Conservation (phyloP, 192 early-diverging fungal species). For the Linnemannia schmuckeri region DNA sequence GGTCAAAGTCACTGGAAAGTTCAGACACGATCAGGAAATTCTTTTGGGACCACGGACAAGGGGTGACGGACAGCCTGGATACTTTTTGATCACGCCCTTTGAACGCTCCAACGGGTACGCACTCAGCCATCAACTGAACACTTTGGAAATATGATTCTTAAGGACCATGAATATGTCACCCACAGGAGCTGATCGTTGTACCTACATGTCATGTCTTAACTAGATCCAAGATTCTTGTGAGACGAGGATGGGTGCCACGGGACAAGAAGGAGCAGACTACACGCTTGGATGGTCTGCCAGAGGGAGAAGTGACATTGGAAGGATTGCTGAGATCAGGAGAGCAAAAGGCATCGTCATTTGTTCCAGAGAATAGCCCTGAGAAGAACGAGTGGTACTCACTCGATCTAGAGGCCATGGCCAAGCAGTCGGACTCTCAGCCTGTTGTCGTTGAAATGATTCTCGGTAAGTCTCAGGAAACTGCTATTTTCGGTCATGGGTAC, state of each 20-base stretch:
- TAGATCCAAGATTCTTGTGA: constrained; percentile 80
- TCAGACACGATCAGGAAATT: constrained; percentile 82
- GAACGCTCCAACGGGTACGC: constrained; percentile 73
- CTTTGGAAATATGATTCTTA: neutral
- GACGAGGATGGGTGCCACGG: constrained; percentile 90
- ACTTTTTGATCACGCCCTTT: constrained; percentile 82
- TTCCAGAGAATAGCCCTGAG: constrained; percentile 70
- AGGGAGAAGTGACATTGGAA: constrained; percentile 72
- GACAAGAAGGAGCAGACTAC: constrained; percentile 71
- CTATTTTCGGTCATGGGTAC: neutral
- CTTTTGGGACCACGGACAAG: constrained; percentile 82
- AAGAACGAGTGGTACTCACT: constrained; percentile 88
- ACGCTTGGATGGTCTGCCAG: constrained; percentile 64
- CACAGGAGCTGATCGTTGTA: neutral
- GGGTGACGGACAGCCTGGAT: constrained; percentile 78
- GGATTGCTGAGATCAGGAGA: constrained; percentile 76
- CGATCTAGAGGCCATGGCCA: constrained; percentile 84
- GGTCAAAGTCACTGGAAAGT: constrained; percentile 77
- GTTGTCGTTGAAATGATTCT: constrained; percentile 84
- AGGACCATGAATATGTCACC: neutral
- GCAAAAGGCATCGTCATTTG: constrained; percentile 68
- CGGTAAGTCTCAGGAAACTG: constrained; percentile 43
- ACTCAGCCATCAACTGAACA: too few species aligned
- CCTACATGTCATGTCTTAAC: constrained; percentile 13
- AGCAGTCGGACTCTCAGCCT: constrained; percentile 71